Evolutionary conservation across 176 grass and related monocot species (phyloP).

Genomic region (Juncus effusus): DNA sequence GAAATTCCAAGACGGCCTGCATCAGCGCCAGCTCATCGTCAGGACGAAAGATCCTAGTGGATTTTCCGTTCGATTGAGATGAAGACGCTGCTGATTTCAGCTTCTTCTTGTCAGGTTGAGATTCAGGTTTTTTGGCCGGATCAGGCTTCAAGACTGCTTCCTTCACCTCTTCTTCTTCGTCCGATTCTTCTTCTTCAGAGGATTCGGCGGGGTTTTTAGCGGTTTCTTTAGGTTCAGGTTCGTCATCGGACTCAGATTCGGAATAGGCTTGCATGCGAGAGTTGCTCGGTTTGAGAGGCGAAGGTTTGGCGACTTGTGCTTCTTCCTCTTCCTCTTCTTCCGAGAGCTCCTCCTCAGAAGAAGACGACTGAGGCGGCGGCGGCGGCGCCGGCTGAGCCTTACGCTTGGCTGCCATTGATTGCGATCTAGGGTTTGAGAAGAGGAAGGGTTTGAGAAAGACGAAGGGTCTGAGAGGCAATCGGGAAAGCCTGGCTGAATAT

Average conservation of each 20-base stretch:
- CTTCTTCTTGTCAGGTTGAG: slow-evolving; percentile 15
- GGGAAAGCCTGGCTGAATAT: no score
- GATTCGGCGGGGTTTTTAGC: not conserved
- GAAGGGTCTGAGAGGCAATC: no score
- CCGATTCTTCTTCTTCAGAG: not conserved
- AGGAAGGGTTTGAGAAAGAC: no score
- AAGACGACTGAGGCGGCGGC: not conserved
- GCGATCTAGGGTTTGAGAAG: no score
- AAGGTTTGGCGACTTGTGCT: not conserved
- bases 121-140: not conserved
- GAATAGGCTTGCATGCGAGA: not conserved
- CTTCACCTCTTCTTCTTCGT: not conserved
- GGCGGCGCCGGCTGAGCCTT: not conserved
- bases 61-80: no score
- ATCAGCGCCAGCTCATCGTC: slow-evolving; percentile 11
- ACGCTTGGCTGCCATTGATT: not conserved
- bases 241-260: not conserved
- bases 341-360: not conserved
- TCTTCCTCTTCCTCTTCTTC: not conserved
- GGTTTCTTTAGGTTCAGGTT: not conserved
- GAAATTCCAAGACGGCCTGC: not conserved
- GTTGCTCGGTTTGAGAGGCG: not conserved
- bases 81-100: no score
- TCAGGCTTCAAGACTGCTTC: not conserved
- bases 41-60: not conserved